A percentile compares a stretch with the other conserved stretches of the same genome.
These are phyloP conservation scores for Leccinum disarticulatum DNA, from an alignment of 768 basidiomycete species.

Conservation along the genomic window DNA sequence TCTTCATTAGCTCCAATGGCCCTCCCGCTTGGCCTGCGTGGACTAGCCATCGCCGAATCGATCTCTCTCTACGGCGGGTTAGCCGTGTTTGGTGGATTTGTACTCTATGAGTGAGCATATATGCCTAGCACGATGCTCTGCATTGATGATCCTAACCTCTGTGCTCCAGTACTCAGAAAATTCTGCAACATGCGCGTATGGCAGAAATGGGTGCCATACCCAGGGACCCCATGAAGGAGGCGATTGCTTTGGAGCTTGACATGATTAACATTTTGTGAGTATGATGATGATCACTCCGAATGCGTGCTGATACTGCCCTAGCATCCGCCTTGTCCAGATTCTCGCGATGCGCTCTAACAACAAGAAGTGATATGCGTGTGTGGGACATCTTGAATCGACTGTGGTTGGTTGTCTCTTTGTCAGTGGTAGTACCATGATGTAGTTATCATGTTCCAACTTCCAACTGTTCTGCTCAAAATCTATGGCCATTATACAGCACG, in stretches of 20 bases:
- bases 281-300: background rate
- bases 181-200: constrained; percentile 71
- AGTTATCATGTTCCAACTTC: background rate
- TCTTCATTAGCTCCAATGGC: constrained; percentile 87
- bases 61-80: constrained; percentile 86
- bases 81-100: constrained; percentile 84
- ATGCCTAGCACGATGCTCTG: background rate
- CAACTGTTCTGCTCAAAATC: constrained; percentile 14
- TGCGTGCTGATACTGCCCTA: constrained; percentile 30
- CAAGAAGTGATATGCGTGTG: constrained; percentile 44
- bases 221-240: constrained; percentile 75
- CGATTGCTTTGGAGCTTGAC: constrained; percentile 77
- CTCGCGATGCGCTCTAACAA: constrained; percentile 63
- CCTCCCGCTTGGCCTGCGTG: constrained; percentile 78
- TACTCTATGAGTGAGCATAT: constrained; percentile 76
- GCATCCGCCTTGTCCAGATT: constrained; percentile 80
- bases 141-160: constrained; percentile 1
- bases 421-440: constrained; percentile 14
- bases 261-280: constrained; percentile 89
- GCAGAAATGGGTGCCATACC: constrained; percentile 66
- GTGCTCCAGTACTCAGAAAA: constrained; percentile 68
- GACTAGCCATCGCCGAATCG: constrained; percentile 71
- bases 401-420: constrained; percentile 1
- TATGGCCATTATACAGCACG: constrained; percentile 40
- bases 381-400: background rate